phyloP scores from a whole-genome alignment of 2,329 filamentous ascomycete genomes.

The Aspergillaceae sp. region DNA sequence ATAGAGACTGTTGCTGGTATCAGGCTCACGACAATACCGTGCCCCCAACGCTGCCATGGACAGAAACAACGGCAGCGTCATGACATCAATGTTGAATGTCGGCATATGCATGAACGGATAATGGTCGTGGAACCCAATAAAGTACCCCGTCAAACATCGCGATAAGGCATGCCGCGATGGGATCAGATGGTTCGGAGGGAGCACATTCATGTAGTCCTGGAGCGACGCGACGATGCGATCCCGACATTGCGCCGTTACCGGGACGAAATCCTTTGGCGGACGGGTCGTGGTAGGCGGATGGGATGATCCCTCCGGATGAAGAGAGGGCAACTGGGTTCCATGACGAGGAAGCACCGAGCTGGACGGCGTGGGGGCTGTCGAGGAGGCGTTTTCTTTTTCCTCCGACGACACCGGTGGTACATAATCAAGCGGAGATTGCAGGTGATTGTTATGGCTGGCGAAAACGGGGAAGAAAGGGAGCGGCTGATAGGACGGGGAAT shows the following conservation, averaged over 20 bases:
- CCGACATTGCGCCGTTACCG: slow-evolving; percentile 23
- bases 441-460: slow-evolving; percentile 3
- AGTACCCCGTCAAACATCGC: slow-evolving; percentile 24
- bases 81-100: slow-evolving; percentile 19
- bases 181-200: slow-evolving; percentile 13
- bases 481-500: slow-evolving; percentile 25
- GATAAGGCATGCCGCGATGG: slow-evolving; percentile 27
- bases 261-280: slow-evolving; percentile 20
- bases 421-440: slow-evolving; percentile 15
- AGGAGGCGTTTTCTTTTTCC: slow-evolving; percentile 4
- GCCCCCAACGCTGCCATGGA: slow-evolving; percentile 26
- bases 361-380: slow-evolving; percentile 14
- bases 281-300: slow-evolving; percentile 16
- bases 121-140: slow-evolving; percentile 26
- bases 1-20: slow-evolving; percentile 24
- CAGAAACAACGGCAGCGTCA: slow-evolving; percentile 19
- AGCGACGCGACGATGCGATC: slow-evolving; percentile 18
- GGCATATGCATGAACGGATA: slow-evolving; percentile 27
- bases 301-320: slow-evolving; percentile 22
- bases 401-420: slow-evolving; percentile 10
- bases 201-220: slow-evolving; percentile 19
- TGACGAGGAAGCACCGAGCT: slow-evolving; percentile 25
- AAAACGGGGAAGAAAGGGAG: slow-evolving; percentile 24
- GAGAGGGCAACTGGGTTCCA: slow-evolving; percentile 25
- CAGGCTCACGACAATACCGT: slow-evolving; percentile 25